phyloP scores from a whole-genome alignment of 2,329 filamentous ascomycete species.

The Colletotrichum paranaense region DNA sequence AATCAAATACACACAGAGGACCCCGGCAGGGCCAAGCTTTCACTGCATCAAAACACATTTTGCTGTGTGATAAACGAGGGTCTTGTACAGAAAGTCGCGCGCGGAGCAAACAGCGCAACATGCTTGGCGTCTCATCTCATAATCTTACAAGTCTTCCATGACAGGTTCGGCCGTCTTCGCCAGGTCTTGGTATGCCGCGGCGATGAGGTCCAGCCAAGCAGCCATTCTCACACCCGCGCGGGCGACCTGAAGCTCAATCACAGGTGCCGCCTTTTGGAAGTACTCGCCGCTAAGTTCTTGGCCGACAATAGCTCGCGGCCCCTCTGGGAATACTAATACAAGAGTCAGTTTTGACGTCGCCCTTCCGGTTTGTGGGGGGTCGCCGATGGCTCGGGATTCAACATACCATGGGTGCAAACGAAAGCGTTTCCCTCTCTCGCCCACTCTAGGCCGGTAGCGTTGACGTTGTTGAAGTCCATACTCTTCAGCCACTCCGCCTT shows the following conservation, averaged over 20 bases:
- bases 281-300: slow-evolving; percentile 73
- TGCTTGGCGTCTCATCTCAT: slow-evolving; percentile 32
- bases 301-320: slow-evolving; percentile 65
- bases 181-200: slow-evolving; percentile 45
- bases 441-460: slow-evolving; percentile 70
- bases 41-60: slow-evolving; percentile 27
- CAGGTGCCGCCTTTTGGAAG: slow-evolving; percentile 71
- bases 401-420: slow-evolving; percentile 70
- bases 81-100: slow-evolving; percentile 19
- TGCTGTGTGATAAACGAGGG: slow-evolving; percentile 22
- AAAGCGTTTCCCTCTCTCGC: slow-evolving; percentile 71
- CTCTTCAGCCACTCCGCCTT: slow-evolving; percentile 67
- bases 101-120: slow-evolving; percentile 8
- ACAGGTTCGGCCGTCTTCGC: slow-evolving; percentile 8
- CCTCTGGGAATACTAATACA: slow-evolving; percentile 68
- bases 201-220: slow-evolving; percentile 74
- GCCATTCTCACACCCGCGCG: slow-evolving; percentile 77
- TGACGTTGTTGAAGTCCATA: slow-evolving; percentile 64
- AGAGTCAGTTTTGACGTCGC: slow-evolving; percentile 4
- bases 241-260: slow-evolving; percentile 75
- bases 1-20: neutral
- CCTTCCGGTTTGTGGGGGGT: neutral
- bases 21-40: slow-evolving; percentile 17
- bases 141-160: slow-evolving; percentile 28
- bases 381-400: neutral